phyloP scores from a whole-genome alignment of 352 stramenopile species.

The Phytopythium ostracodes region DNA sequence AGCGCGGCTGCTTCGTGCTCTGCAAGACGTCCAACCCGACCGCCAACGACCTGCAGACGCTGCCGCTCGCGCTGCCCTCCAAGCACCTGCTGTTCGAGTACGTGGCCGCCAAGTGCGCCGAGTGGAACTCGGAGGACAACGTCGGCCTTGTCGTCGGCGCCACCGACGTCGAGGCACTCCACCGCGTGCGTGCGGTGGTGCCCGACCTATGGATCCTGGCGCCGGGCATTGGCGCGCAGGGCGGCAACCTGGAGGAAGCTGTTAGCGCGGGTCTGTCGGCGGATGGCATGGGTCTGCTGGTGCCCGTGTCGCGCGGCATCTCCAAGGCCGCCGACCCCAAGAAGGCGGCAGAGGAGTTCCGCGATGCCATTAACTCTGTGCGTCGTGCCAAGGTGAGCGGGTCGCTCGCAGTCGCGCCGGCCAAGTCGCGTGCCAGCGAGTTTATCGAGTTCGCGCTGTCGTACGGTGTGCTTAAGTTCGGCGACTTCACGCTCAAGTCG shows the following conservation, averaged over 20 bases:
- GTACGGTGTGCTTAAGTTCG: slow-evolving; percentile 97
- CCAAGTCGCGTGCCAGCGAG: slow-evolving; percentile 70
- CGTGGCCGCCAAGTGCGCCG: slow-evolving; percentile 86
- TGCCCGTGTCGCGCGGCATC: slow-evolving; percentile 97
- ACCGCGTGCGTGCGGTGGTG: slow-evolving; percentile 75
- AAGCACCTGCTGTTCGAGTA: slow-evolving; percentile 79
- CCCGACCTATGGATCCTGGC: slow-evolving; percentile 96
- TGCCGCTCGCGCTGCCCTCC: slow-evolving; percentile 29
- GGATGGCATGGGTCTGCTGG: slow-evolving; percentile 91
- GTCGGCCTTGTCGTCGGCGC: slow-evolving; percentile 97
- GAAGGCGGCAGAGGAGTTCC: slow-evolving; percentile 86
- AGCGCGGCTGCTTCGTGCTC: slow-evolving; percentile 94
- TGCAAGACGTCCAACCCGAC: slow-evolving; percentile 99
- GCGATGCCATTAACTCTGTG: slow-evolving; percentile 93
- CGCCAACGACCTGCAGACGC: slow-evolving; percentile 95
- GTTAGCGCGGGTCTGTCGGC: slow-evolving; percentile 72
- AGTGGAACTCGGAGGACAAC: slow-evolving; percentile 90
- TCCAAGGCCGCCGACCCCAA: slow-evolving; percentile 89
- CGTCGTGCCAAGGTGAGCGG: slow-evolving; percentile 45
- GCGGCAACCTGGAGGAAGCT: slow-evolving; percentile 89
- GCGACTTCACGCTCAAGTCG: slow-evolving; percentile 98
- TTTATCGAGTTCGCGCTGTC: slow-evolving; percentile 97
- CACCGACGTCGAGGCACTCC: slow-evolving; percentile 93
- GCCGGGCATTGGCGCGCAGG: slow-evolving; percentile 95
- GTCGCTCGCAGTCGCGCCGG: slow-evolving; percentile 6